phyloP scores from a whole-genome alignment of 31 red algal species.

The Pterothamnion heteromorphum region DNA sequence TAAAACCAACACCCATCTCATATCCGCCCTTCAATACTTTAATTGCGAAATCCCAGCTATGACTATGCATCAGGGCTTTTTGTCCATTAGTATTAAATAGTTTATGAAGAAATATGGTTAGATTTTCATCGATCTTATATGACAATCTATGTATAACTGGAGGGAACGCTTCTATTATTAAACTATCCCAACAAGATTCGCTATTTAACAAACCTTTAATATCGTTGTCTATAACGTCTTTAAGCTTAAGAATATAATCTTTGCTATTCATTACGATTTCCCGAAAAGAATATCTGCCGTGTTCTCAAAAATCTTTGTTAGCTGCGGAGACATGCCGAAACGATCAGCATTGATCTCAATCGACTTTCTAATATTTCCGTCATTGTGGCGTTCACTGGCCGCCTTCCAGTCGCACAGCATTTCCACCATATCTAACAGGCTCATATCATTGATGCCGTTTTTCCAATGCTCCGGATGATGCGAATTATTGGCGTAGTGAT shows the following conservation, averaged over 20 bases:
- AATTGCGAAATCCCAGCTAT: no score
- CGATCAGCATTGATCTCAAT: constrained; percentile 6
- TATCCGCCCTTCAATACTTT: no score
- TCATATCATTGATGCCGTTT: neutral
- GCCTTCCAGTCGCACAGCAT: constrained; percentile 1
- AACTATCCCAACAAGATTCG: neutral
- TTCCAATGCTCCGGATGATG: neutral
- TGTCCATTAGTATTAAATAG: no score
- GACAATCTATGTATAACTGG: neutral
- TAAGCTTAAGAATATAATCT: neutral
- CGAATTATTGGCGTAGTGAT: constrained; percentile 6
- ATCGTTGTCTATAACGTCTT: neutral
- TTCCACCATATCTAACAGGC: neutral
- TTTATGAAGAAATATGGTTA: neutral
- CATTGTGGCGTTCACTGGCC: neutral
- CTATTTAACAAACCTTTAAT: neutral
- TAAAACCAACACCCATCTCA: no score
- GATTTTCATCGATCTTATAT: constrained; percentile 1
- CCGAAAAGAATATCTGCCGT: neutral
- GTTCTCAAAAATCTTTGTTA: neutral
- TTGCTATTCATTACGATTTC: neutral
- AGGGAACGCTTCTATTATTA: neutral
- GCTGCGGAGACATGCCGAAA: neutral
- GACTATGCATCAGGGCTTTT: no score
- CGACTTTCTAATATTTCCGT: neutral